Evolutionary conservation across 2,329 filamentous ascomycete species (phyloP), one percentile per base, ranked within the genome.

Genomic region (Chaetomium strumarium): DNA sequence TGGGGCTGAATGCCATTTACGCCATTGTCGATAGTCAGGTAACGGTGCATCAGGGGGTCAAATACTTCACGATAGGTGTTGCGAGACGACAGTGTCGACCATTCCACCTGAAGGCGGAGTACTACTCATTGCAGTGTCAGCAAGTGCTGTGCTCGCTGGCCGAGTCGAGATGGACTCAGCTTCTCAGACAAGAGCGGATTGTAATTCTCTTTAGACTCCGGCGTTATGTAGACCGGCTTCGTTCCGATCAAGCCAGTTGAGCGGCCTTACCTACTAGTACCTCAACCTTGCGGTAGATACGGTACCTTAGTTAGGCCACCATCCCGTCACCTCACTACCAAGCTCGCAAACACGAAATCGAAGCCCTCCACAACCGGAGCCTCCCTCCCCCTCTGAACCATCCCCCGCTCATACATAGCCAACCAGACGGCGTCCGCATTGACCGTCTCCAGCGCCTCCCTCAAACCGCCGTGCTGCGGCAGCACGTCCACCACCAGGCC

Each of bases 351-450:
- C 37, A 45, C 48, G 57, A 78, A 63, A 29, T 46, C 51, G 58
- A 78, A 62, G 0, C 74, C 75, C 5, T 76, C 70, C 60, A 78
- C 61, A 19, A 66, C 60, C 9, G 76, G 76, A 11, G 63, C 66
- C 38, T 67, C 64, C 51, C 66, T 59, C 56, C 72, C 61, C 56
- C 72, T 61, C 51, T 71, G 40, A 34, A 73, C 62, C 54, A 68
- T 58, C 10, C 77, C 75, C 49, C 67, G 66, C 61, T 78, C 70
- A 51, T 79, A 77, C 62, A 80, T 68, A 38, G 74, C 72, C 58
- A 92, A 68, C 89, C 89, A 95, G 4, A 93, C 84, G 1, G 86
- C 85, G 71, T 93, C 88, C 1, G 77, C 72, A 66, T 92, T 90
- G 49, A 85, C 70, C 3, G 65, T 69, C 58, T 86, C 81, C 42